Conservation (phyloP, 495 filamentous ascomycete genomes). For the Hypoxylon rickii region DNA sequence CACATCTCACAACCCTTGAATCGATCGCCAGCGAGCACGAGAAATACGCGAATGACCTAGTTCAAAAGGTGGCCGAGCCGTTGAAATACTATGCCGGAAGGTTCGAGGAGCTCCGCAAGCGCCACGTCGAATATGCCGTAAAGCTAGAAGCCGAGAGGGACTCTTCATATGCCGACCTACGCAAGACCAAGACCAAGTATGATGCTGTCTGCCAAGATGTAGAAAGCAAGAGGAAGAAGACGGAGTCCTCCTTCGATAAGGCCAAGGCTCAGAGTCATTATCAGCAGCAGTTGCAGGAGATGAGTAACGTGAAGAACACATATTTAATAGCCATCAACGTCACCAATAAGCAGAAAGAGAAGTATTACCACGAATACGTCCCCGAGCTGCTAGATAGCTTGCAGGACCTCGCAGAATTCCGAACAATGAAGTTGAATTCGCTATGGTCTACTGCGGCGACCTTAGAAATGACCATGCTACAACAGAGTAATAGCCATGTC, state of each 20-base stretch:
- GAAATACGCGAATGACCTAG: constrained; percentile 72
- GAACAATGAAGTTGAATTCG: constrained; percentile 78
- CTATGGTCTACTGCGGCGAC: constrained; percentile 80
- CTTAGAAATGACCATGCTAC: constrained; percentile 75
- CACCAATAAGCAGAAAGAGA: constrained; percentile 94
- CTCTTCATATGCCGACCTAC: constrained; percentile 76
- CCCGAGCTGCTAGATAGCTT: constrained; percentile 88
- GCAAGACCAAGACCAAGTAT: constrained; percentile 91
- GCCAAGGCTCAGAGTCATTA: constrained; percentile 86
- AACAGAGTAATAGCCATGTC: constrained; percentile 71
- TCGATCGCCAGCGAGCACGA: constrained; percentile 89
- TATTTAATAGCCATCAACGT: constrained; percentile 95
- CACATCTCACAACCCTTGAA: constrained; percentile 88
- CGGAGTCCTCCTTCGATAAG: constrained; percentile 85
- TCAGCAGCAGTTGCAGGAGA: constrained; percentile 86
- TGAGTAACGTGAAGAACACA: constrained; percentile 98
- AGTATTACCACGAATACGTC: constrained; percentile 95
- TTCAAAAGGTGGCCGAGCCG: constrained; percentile 81
- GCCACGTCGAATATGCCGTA: constrained; percentile 81
- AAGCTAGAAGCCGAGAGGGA: constrained; percentile 93
- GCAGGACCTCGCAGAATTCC: constrained; percentile 90
- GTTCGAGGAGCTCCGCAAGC: constrained; percentile 93
- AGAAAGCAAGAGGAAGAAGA: constrained; percentile 91
- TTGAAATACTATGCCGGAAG: constrained; percentile 69
- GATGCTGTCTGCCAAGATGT: constrained; percentile 93